These are phyloP conservation scores for Phlebiopsis flavidoalba DNA, from an alignment of 768 basidiomycete genomes.

Conservation along the genomic window DNA sequence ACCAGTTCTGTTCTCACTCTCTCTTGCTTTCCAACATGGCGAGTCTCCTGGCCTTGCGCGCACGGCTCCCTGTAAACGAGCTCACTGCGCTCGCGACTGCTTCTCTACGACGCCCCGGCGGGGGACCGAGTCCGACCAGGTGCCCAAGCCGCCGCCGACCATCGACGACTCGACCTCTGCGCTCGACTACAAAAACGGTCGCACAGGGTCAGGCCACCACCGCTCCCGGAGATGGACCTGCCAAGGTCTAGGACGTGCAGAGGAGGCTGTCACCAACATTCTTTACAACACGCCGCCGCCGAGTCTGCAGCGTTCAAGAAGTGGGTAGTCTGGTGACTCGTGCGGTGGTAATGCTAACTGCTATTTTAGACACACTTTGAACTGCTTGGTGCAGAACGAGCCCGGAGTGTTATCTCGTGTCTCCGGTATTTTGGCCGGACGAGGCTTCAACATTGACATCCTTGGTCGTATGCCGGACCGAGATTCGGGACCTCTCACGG, in stretches of 20 bases:
- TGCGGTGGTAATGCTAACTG: not conserved
- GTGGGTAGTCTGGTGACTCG: conserved; percentile 35
- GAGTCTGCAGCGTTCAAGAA: conserved; percentile 87
- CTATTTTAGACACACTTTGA: conserved; percentile 75
- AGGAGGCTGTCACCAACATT: conserved; percentile 97
- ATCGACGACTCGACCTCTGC: conserved; percentile 95
- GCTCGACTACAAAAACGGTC: conserved; percentile 71
- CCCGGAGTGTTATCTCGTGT: conserved; percentile 98
- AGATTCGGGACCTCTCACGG: conserved; percentile 92
- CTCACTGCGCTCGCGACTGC: not conserved
- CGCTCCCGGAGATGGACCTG: conserved; percentile 41
- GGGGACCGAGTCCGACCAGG: conserved; percentile 8
- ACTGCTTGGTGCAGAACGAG: conserved; percentile 98
- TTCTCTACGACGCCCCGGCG: conserved; percentile 15
- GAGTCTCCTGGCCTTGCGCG: not conserved
- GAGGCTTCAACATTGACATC: conserved; percentile 99
- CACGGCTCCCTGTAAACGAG: not conserved
- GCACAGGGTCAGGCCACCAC: conserved; percentile 36
- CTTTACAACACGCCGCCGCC: conserved; percentile 94
- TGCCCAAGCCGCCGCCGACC: conserved; percentile 67
- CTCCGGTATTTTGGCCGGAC: conserved; percentile 92
- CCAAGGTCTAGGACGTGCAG: conserved; percentile 45
- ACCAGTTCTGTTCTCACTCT: not conserved
- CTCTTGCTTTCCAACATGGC: not conserved
- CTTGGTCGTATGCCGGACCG: conserved; percentile 95